Evolutionary conservation across 495 filamentous ascomycete species (phyloP), one percentile per base, ranked within the genome.

Genomic region (Xylaria cubensis): DNA sequence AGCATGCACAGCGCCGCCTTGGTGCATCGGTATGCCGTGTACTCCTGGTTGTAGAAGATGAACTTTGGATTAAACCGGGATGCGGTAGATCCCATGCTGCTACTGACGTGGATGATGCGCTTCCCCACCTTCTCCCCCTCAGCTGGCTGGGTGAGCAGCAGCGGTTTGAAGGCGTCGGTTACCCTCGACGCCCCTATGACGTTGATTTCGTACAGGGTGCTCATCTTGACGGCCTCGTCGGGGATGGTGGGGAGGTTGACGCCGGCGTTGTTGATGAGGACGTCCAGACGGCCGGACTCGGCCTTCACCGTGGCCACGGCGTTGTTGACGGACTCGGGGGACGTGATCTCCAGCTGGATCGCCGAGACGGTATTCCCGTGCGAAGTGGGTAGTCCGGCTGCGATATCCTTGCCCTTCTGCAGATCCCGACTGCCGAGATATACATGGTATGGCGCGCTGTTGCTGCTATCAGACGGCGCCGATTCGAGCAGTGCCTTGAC

Each of bases 1-100:
- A 69, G 56, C 67, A 69, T 69, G n/a, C 24, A 8, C 24, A 69
- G 42, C 39, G 67, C 67, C n/a, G 67, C 53, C 41, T 69, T 69
- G 15, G 67, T 26, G 42, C 67, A 69, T 12, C 67, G 53, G 13
- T 69, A 69, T 2, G 67, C 67, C 17, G 36, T 69, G 41, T 34
- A 62, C 17, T 13, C 1, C 55, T 34, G 21, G 3, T 21, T 1
- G 26, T 69, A 69, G 41, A 50, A 62, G 24, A 1, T 4, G 55
- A 61, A 69, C 0, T 50, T 26, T 1, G 53, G 53, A 13, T 50
- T 5, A 3, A 21, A 17, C 17, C 67, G 67, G 12, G 56, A 36
- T 41, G 24, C 32, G 1, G 17, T 50, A 17, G 67, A 69, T 3
- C 67, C 67, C 67, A 69, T 48, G 55, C 56, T 69, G 21, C 53